Conservation (phyloP, 495 filamentous ascomycete genomes). For the Geopyxis carbonaria region DNA sequence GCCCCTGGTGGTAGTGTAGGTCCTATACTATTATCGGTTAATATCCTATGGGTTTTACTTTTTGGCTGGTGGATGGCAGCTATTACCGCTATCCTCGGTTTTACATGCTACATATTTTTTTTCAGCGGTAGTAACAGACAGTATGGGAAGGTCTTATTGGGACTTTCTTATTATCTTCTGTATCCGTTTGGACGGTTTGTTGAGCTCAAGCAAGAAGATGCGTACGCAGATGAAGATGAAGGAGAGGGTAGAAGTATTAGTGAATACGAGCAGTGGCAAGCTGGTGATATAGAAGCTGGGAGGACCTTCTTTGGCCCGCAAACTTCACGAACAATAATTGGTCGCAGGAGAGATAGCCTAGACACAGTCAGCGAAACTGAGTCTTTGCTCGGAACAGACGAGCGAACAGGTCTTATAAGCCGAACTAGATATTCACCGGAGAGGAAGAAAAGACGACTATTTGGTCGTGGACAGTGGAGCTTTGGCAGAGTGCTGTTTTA, state of each 20-base stretch:
- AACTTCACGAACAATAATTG: constrained; percentile 60
- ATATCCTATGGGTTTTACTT: constrained; percentile 72
- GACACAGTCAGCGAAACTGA: constrained; percentile 79
- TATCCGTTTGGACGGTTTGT: constrained; percentile 97
- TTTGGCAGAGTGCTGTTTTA: constrained; percentile 90
- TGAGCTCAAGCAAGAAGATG: constrained; percentile 78
- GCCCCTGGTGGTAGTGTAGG: constrained; percentile 79
- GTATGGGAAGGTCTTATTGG: constrained; percentile 73
- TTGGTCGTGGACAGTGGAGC: constrained; percentile 92
- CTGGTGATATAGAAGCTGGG: constrained; percentile 87
- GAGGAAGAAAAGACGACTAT: constrained; percentile 70
- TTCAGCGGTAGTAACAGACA: constrained; percentile 63
- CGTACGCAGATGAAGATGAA: constrained; percentile 87
- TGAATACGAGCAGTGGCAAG: constrained; percentile 99
- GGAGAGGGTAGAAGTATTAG: constrained; percentile 98
- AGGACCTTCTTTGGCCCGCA: constrained; percentile 87
- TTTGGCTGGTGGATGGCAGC: constrained; percentile 97
- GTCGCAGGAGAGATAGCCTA: constrained; percentile 72
- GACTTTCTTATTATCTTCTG: constrained; percentile 69
- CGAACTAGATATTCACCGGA: constrained; percentile 31
- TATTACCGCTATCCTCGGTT: constrained; percentile 51
- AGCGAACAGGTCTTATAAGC: constrained; percentile 26
- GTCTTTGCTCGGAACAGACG: constrained; percentile 62
- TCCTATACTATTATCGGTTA: constrained; percentile 65
- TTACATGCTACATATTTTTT: constrained; percentile 62